These are phyloP conservation scores for Phyllosticta ampelicida DNA, from an alignment of 2,329 filamentous ascomycete species.

Conservation along the genomic window DNA sequence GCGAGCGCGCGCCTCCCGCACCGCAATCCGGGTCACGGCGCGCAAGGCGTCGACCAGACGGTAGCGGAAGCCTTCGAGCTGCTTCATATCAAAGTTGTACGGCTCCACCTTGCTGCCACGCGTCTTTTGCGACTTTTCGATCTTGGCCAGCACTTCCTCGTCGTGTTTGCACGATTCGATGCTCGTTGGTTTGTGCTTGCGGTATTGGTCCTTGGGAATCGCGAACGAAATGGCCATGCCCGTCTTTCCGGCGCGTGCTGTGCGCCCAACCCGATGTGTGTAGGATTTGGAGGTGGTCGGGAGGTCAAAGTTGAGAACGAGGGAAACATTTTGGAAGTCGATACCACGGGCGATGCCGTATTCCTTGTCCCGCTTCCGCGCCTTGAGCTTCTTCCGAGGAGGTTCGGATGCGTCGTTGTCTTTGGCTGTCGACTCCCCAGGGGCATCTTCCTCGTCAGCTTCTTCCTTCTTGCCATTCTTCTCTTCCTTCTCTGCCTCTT, in stretches of 20 bases:
- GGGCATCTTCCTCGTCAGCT: conserved; percentile 27
- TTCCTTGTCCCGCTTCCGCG: conserved; percentile 62
- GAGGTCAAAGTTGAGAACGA: conserved; percentile 91
- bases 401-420: conserved; percentile 15
- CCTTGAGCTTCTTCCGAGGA: conserved; percentile 52
- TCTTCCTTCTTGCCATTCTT: too few relatives aligned
- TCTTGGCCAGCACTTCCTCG: conserved; percentile 71
- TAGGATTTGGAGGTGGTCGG: conserved; percentile 83
- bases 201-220: conserved; percentile 67
- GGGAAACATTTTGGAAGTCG: conserved; percentile 80
- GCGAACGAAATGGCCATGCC: conserved; percentile 97
- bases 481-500: conserved; percentile 16
- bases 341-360: conserved; percentile 94
- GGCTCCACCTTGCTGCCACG: conserved; percentile 73
- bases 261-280: conserved; percentile 92
- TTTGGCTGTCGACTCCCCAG: conserved; percentile 18
- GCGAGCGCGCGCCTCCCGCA: conserved; percentile 79
- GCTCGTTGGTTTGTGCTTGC: conserved; percentile 81
- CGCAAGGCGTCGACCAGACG: conserved; percentile 86
- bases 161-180: conserved; percentile 68
- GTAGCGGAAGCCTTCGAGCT: conserved; percentile 89
- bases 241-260: conserved; percentile 78
- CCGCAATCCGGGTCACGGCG: conserved; percentile 77
- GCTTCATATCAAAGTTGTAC: conserved; percentile 89
- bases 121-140: conserved; percentile 67